These are phyloP conservation scores for Nakazawaea ishiwadae DNA, from an alignment of 805 yeast genomes.

Conservation along the genomic window DNA sequence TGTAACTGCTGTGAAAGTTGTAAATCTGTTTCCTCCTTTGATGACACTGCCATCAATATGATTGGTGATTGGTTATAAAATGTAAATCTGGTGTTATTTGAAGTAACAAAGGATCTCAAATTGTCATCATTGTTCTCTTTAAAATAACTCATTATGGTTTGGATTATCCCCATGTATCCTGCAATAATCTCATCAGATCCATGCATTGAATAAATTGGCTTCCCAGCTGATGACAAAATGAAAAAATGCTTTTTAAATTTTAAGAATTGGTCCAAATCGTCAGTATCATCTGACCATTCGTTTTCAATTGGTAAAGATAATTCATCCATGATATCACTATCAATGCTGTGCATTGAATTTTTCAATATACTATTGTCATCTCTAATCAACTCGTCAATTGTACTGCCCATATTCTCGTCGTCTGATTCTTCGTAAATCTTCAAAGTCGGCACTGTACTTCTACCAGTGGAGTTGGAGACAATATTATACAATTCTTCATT, in stretches of 20 bases:
- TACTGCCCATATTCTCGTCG: conserved; percentile 10
- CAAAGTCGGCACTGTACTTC: conserved; percentile 23
- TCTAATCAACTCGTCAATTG: conserved; percentile 11
- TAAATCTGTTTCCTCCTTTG: conserved; percentile 44
- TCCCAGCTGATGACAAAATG: conserved; percentile 79
- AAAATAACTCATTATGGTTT: conserved; percentile 72
- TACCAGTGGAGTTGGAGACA: conserved; percentile 4
- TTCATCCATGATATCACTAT: conserved; percentile 9
- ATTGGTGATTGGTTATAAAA: conserved; percentile 65
- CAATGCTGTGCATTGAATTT: not conserved
- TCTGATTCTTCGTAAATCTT: conserved; percentile 22
- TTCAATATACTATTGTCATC: conserved; percentile 9
- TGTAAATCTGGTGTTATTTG: conserved; percentile 45
- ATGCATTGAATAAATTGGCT: conserved; percentile 77
- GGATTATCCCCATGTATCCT: conserved; percentile 75
- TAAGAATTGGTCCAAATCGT: conserved; percentile 27
- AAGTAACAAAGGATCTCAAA: conserved; percentile 48
- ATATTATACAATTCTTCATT: not conserved
- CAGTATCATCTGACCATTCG: conserved; percentile 23
- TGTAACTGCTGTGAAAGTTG: conserved; percentile 63
- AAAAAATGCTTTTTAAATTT: conserved; percentile 61
- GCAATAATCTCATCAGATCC: conserved; percentile 65
- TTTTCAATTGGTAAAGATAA: conserved; percentile 12
- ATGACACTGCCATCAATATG: conserved; percentile 65
- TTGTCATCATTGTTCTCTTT: conserved; percentile 35